Evolutionary conservation across 139 green algal species (phyloP).

Genomic region (Pseudopediastrum boryanum): DNA sequence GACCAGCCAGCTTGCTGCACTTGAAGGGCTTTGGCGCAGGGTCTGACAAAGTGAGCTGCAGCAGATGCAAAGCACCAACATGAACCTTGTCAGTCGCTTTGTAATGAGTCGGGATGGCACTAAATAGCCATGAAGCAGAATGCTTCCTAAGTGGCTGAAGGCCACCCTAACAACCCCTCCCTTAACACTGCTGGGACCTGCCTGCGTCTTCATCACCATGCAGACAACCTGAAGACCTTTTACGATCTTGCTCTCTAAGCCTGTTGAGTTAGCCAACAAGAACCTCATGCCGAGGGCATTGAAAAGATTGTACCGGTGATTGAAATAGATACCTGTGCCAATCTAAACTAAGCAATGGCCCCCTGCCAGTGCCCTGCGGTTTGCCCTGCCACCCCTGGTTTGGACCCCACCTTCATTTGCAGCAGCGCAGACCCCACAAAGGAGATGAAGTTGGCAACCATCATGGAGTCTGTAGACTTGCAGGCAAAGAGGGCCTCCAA

Average conservation of each 20-base stretch:
- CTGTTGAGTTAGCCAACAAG: not conserved
- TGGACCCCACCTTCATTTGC: constrained; percentile 25
- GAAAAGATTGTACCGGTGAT: not conserved
- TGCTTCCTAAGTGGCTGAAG: not conserved
- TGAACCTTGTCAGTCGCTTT: not conserved
- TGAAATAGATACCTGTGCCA: not conserved
- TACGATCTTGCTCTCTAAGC: not conserved
- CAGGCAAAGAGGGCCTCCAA: constrained; percentile 53
- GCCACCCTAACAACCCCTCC: not conserved
- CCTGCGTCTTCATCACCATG: not conserved
- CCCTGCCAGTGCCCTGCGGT: not conserved
- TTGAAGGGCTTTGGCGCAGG: constrained; percentile 48
- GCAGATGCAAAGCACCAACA: not conserved
- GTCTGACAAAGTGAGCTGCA: constrained; percentile 50
- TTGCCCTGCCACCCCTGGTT: not conserved
- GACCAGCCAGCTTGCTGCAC: constrained; percentile 46
- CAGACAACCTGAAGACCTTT: not conserved
- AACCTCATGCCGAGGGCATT: not conserved
- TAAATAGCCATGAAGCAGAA: not conserved
- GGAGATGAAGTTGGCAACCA: constrained; percentile 51
- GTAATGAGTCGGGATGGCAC: not conserved
- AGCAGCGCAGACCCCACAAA: constrained; percentile 40
- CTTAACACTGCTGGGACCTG: not conserved
- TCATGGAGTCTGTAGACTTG: constrained; percentile 41
- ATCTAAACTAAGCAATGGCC: not conserved